Evolutionary conservation across 2,329 filamentous ascomycete genomes (phyloP).

Genomic region (Cladosporium velox): DNA sequence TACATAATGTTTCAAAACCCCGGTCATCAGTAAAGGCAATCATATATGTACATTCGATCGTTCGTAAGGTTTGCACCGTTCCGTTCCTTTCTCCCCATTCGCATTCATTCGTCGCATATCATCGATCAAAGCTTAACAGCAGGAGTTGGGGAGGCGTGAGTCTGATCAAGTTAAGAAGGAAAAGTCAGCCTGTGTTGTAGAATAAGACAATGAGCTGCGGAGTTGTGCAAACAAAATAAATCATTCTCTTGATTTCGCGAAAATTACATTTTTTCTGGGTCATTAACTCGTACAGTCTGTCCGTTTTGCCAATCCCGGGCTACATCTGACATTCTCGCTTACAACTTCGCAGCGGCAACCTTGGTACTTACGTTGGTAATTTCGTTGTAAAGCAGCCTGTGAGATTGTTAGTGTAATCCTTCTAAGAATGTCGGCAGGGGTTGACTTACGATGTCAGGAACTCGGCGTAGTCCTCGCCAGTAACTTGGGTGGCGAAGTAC

Average conservation of each 20-base stretch:
- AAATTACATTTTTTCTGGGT: not conserved
- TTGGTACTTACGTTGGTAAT: constrained; percentile 73
- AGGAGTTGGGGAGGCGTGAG: constrained; percentile 6
- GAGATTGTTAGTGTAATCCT: constrained; percentile 29
- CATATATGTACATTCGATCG: not conserved
- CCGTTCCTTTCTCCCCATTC: not conserved
- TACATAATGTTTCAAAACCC: not conserved
- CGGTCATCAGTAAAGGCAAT: not conserved
- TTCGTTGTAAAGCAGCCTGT: constrained; percentile 80
- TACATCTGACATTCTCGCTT: not conserved
- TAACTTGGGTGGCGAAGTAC: constrained; percentile 91
- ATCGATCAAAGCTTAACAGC: constrained; percentile 13
- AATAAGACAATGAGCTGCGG: not conserved
- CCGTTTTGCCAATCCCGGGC: not conserved
- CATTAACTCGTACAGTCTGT: constrained; percentile 19
- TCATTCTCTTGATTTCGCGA: not conserved
- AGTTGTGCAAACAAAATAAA: not conserved
- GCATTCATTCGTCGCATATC: not conserved
- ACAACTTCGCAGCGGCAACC: constrained; percentile 54
- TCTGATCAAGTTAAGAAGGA: constrained; percentile 6
- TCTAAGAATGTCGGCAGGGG: constrained; percentile 24
- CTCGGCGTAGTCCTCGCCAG: constrained; percentile 95
- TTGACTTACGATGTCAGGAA: constrained; percentile 78
- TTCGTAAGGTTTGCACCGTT: not conserved
- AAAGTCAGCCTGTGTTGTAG: constrained; percentile 9